Evolutionary conservation across 352 stramenopile species (phyloP), one percentile per base, ranked within the genome.

Genomic region (Phytophthora palmivora): DNA sequence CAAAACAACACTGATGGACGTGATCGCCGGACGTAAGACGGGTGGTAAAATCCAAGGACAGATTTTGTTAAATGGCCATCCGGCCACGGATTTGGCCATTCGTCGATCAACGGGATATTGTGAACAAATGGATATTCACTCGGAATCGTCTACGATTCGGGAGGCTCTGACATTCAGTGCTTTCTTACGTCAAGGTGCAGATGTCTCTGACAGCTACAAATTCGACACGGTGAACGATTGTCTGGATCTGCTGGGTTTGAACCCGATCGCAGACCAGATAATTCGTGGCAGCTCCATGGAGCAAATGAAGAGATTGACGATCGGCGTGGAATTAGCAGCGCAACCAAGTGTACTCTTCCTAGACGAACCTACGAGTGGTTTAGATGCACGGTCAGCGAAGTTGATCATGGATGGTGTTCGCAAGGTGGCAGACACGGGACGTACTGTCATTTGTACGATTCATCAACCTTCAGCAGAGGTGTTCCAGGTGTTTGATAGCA

Each of bases 361-460:
- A 18, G 58, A 67, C 28, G 58, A 61, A 30, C 58, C 58, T 24
- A 67, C 49, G 4, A 67, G 58, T 15, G 34, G 58, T 3, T 44
- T 59, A 28, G 57, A 65, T 41, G 57, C 57, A 12, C 57, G 57
- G 10, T 65, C 57, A 7, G 47, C 57, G 3, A 58, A 65, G 16
- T 18, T 65, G 28, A 65, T 65, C 57, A 52, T 65, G 57, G 39
- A 58, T 14, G 57, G 57, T n/a, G 47, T 65, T 10, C 57, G 57
- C 15, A 65, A 59, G 18, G 57, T 65, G 7, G 57, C 57, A 9
- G 19, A 65, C n/a, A 53, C 46, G 1, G 47, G 47, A 0, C 26
- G 57, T 19, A 65, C 57, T 0, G 32, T 65, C 14, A 14, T 64
- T 19, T 64, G 44, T 39, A 64, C 46, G 28, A 58, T 51, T 11